Base-by-base conservation (phyloP, 805 yeast genomes). In the Candida takata region DNA sequence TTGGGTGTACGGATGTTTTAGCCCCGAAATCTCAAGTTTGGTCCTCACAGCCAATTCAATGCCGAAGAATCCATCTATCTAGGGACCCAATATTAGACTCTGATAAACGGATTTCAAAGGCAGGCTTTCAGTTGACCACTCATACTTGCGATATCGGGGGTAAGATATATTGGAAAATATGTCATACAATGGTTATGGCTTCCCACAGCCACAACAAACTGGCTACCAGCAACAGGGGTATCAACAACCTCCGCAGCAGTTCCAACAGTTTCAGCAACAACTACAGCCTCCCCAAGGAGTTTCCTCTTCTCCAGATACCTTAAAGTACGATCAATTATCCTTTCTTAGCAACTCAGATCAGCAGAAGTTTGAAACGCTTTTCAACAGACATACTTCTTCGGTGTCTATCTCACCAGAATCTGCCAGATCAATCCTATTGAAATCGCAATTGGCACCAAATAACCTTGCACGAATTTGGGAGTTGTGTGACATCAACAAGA, bases 381-480 rank as follows among this genome's bases (percentile, higher is more conserved):
- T 90, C 56, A 62, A 84, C 43, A 70, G 84, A n/a, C 79, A 85
- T 9, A 87, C 90, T 16, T 73, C 77, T 20, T 59, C 42, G 8
- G 29, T 66, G n/a, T 62, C 70, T 4, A 75, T 83, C 36, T 68
- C 74, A 23, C 90, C 90, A 7, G 80, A 77, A 26, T 64, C 80
- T 4, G 95, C 95, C 15, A 74, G 88, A 47, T 75, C 76, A 39
- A 80, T 90, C 37, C 69, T 90, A 47, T 65, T 85, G 61, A 75
- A 86, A 46, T 87, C 97, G 0, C 83, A 84, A 10, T 66, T 90
- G 36, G 62, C 74, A 27, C 86, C 95, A 2, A 70, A 75, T 24
- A 72, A 79, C 25, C 66, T 90, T 48, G 92, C 94, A 3, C 84
- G 81, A 47, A 80, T 90, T 40, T 90, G 97, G 97, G 78, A 82